A percentile compares a stretch with the other conserved stretches of the same genome.
These are phyloP conservation scores for Musa balbisiana DNA, from an alignment of 202 grass and related monocot genomes.

Conservation along the genomic window DNA sequence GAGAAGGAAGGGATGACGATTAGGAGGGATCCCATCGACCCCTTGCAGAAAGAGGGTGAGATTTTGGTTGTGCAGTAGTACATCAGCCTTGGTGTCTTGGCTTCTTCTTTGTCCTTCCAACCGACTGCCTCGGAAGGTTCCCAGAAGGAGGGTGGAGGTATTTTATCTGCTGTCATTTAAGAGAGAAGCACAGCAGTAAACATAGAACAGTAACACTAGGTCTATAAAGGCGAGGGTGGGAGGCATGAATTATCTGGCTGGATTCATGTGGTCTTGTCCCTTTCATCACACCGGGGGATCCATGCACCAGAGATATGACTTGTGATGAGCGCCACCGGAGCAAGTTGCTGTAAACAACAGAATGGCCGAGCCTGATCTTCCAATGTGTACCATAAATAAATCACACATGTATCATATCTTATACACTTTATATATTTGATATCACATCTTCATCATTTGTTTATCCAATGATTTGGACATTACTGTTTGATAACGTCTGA, in stretches of 20 bases:
- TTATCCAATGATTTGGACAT: neutral
- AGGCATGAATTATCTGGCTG: neutral
- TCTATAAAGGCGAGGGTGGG: conserved; percentile 37
- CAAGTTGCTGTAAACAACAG: neutral
- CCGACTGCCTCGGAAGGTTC: conserved; percentile 13
- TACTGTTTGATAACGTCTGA: neutral
- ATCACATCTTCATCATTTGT: neutral
- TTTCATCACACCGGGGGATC: conserved; percentile 15
- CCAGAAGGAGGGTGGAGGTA: neutral
- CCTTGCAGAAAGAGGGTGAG: too few species aligned
- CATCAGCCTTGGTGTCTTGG: too few species aligned
- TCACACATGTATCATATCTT: neutral
- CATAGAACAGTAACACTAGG: conserved; percentile 13
- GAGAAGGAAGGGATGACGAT: too few species aligned
- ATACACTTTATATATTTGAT: neutral
- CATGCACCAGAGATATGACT: conserved; percentile 11
- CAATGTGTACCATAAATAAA: neutral
- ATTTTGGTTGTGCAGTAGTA: too few species aligned
- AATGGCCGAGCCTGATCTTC: neutral
- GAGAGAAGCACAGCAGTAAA: conserved; percentile 2
- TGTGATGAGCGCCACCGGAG: neutral
- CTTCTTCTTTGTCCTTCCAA: neutral
- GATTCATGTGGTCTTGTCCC: conserved; percentile 9
- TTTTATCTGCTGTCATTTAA: neutral
- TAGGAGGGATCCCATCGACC: too few species aligned